Conservation (phyloP, 2,329 filamentous ascomycete genomes). For the Diaporthe sp. region DNA sequence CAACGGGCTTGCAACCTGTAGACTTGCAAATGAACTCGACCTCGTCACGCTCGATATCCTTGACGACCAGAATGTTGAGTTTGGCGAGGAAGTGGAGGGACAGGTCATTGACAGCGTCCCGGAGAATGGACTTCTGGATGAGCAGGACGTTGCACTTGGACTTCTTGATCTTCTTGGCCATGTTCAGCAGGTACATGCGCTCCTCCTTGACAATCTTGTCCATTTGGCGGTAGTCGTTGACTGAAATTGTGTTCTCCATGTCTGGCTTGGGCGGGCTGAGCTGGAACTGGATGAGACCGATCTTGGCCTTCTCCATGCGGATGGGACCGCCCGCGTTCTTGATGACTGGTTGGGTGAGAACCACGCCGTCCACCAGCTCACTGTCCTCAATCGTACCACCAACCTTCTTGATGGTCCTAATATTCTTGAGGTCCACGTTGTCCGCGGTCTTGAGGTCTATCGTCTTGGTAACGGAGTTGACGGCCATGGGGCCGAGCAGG, state of each 20-base stretch:
- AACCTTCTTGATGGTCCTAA: conserved; percentile 96
- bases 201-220: conserved; percentile 99
- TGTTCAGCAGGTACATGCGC: conserved; percentile 96
- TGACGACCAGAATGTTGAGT: conserved; percentile 94
- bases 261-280: conserved; percentile 98
- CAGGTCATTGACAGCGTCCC: conserved; percentile 97
- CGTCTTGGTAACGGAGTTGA: conserved; percentile 94
- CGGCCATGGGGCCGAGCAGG: conserved; percentile 95
- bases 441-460: conserved; percentile 96
- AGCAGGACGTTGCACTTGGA: conserved; percentile 99
- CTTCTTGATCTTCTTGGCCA: conserved; percentile 99
- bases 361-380: conserved; percentile 94
- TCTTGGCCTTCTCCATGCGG: conserved; percentile 96
- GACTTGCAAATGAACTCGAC: conserved; percentile 99
- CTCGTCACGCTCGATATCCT: conserved; percentile 98
- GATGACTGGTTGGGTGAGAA: conserved; percentile 91
- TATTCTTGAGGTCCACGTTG: conserved; percentile 97
- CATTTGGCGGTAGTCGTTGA: conserved; percentile 99
- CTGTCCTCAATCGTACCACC: conserved; percentile 98
- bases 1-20: conserved; percentile 98
- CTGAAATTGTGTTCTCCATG: conserved; percentile 99
- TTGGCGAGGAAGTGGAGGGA: conserved; percentile 98
- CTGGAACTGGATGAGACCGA: conserved; percentile 98
- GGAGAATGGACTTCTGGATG: conserved; percentile 98
- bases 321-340: conserved; percentile 93